Conservation (phyloP, 2,329 filamentous ascomycete genomes). For the Fusarium sp. region DNA sequence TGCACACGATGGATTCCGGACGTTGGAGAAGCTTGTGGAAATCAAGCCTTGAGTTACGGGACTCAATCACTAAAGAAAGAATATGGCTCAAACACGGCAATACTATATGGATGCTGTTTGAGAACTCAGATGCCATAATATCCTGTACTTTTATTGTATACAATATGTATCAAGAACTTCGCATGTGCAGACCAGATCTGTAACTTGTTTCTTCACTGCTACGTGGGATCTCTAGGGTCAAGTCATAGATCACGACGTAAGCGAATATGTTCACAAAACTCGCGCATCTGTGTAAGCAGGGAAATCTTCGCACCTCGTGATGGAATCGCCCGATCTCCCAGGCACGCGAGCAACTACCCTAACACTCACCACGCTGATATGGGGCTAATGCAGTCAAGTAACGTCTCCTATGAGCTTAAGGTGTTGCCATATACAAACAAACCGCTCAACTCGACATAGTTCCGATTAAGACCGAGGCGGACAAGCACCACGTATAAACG, state of each 20-base stretch:
- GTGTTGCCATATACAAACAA: slow-evolving; percentile 37
- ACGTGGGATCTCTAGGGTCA: not conserved
- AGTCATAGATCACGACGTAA: slow-evolving; percentile 6
- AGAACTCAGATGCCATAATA: slow-evolving; percentile 17
- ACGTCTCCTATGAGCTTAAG: slow-evolving; percentile 19
- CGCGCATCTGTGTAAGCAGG: not conserved
- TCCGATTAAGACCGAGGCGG: slow-evolving; percentile 21
- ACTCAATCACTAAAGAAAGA: slow-evolving; percentile 4
- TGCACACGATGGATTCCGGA: slow-evolving; percentile 71
- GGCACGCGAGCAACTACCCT: slow-evolving; percentile 8
- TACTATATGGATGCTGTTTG: not conserved
- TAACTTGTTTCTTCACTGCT: not conserved
- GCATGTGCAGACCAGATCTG: not conserved
- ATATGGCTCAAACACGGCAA: not conserved
- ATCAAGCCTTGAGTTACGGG: slow-evolving; percentile 39
- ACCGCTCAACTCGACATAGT: slow-evolving; percentile 37
- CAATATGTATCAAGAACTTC: slow-evolving; percentile 13
- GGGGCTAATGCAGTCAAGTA: slow-evolving; percentile 19
- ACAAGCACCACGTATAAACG: slow-evolving; percentile 33
- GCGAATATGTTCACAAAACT: slow-evolving; percentile 3
- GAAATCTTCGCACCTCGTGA: slow-evolving; percentile 27
- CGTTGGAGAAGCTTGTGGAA: slow-evolving; percentile 69
- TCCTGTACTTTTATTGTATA: slow-evolving; percentile 46
- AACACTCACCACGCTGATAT: slow-evolving; percentile 8
- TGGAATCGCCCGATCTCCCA: slow-evolving; percentile 32